These are phyloP conservation scores for Shiraia bambusicola DNA, from an alignment of 2,329 filamentous ascomycete species.

Conservation along the genomic window DNA sequence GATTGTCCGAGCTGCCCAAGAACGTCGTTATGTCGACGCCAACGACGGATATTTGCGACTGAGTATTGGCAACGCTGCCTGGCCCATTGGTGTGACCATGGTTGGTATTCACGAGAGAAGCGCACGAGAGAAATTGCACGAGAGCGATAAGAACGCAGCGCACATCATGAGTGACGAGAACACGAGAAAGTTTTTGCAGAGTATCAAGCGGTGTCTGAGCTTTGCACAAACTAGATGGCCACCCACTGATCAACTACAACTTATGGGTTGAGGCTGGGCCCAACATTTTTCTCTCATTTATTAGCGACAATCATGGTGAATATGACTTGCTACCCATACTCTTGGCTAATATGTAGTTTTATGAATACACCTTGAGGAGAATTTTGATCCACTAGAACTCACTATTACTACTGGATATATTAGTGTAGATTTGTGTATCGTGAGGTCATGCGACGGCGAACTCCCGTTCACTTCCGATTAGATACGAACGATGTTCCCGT, in stretches of 20 bases:
- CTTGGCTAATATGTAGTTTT: no score
- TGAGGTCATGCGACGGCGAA: no score
- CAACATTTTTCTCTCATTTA: no score
- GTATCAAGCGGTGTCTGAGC: conserved; percentile 93
- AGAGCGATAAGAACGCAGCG: conserved; percentile 72
- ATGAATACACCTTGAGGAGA: no score
- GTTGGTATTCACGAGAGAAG: conserved; percentile 98
- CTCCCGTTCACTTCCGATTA: no score
- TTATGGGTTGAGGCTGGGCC: conserved; percentile 71
- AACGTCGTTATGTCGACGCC: conserved; percentile 89
- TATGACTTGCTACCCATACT: no score
- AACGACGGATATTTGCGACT: conserved; percentile 92
- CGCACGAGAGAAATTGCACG: conserved; percentile 90
- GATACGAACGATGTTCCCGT: no score
- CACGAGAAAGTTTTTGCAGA: conserved; percentile 93
- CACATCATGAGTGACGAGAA: conserved; percentile 97
- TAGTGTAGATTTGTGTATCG: no score
- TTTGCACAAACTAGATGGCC: conserved; percentile 98
- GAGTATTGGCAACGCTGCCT: conserved; percentile 94
- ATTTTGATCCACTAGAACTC: no score
- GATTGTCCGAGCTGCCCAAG: conserved; percentile 88
- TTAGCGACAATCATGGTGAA: no score
- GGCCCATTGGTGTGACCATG: conserved; percentile 99
- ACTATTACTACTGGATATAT: no score
- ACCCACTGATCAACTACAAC: conserved; percentile 83